Evolutionary conservation across 805 yeast genomes (phyloP).

Genomic region (Candida tammaniensis): DNA sequence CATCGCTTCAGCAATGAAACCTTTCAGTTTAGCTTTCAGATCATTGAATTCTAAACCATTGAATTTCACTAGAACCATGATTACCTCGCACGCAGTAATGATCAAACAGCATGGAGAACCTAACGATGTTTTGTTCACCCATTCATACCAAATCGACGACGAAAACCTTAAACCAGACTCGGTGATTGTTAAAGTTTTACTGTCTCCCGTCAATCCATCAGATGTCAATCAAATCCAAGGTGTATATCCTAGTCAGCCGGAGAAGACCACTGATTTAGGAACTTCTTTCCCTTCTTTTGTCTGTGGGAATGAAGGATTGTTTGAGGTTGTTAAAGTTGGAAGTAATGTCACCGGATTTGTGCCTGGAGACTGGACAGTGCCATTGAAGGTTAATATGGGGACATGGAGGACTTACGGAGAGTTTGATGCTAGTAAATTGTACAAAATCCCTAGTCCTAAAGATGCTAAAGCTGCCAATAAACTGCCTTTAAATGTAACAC

Average conservation of each 20-base stretch:
- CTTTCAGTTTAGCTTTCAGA: too few species aligned
- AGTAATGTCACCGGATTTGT: conserved; percentile 43
- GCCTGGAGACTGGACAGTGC: conserved; percentile 87
- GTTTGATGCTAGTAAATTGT: conserved; percentile 49
- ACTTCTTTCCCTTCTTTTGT: conserved; percentile 66
- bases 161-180: conserved; percentile 36
- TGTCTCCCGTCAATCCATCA: conserved; percentile 43
- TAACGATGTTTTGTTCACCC: conserved; percentile 49
- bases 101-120: conserved; percentile 72
- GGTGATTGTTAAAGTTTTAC: conserved; percentile 35
- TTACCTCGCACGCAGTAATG: conserved; percentile 63
- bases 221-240: conserved; percentile 48
- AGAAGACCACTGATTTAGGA: conserved; percentile 51
- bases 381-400: conserved; percentile 74
- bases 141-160: conserved; percentile 49
- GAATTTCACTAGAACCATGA: conserved; percentile 25
- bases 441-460: conserved; percentile 52
- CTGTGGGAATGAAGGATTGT: conserved; percentile 93
- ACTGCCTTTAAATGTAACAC: conserved; percentile 37
- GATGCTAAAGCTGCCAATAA: conserved; percentile 42
- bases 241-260: conserved; percentile 46
- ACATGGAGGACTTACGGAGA: conserved; percentile 81
- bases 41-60: background rate
- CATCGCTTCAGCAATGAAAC: too few species aligned
- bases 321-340: conserved; percentile 78